Conservation (phyloP, 2,329 filamentous ascomycete species). For the Escovopsis sp. region DNA sequence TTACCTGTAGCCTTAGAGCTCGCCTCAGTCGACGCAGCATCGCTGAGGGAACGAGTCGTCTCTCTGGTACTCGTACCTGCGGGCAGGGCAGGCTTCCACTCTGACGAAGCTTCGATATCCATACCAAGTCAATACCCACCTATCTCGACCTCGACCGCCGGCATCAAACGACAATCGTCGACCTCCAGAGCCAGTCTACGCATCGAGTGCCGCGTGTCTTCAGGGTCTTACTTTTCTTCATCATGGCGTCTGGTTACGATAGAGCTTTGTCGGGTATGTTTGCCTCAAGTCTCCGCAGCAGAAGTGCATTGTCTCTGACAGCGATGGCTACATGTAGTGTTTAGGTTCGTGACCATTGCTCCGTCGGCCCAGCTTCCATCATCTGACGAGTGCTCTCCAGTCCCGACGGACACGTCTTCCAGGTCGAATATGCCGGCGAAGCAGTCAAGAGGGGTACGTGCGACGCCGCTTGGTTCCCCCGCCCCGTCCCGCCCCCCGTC, state of each 20-base stretch:
- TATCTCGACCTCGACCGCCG: slow-evolving; percentile 10
- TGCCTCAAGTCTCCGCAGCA: slow-evolving; percentile 9
- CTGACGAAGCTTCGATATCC: slow-evolving; percentile 23
- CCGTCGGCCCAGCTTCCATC: background rate
- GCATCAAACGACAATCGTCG: slow-evolving; percentile 4
- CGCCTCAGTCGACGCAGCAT: no score
- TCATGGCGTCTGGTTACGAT: slow-evolving; percentile 91
- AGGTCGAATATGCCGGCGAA: slow-evolving; percentile 98
- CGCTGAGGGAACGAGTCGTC: no score
- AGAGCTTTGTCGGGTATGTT: slow-evolving; percentile 90
- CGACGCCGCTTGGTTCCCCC: background rate
- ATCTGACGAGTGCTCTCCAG: slow-evolving; percentile 30
- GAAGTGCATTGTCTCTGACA: slow-evolving; percentile 24
- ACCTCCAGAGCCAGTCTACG: slow-evolving; percentile 4
- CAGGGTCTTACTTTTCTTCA: slow-evolving; percentile 2
- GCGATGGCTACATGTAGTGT: slow-evolving; percentile 46
- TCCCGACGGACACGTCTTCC: slow-evolving; percentile 98
- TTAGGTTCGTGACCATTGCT: slow-evolving; percentile 44
- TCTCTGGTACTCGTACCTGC: no score
- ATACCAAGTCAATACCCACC: background rate
- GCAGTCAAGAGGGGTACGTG: slow-evolving; percentile 86
- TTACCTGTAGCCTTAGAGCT: no score
- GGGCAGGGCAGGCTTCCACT: slow-evolving; percentile 21
- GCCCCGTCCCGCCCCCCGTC: background rate
- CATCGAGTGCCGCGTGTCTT: background rate